Evolutionary conservation across 768 basidiomycete species (phyloP), one percentile per base, ranked within the genome.

Genomic region (Strobilomyces confusus): DNA sequence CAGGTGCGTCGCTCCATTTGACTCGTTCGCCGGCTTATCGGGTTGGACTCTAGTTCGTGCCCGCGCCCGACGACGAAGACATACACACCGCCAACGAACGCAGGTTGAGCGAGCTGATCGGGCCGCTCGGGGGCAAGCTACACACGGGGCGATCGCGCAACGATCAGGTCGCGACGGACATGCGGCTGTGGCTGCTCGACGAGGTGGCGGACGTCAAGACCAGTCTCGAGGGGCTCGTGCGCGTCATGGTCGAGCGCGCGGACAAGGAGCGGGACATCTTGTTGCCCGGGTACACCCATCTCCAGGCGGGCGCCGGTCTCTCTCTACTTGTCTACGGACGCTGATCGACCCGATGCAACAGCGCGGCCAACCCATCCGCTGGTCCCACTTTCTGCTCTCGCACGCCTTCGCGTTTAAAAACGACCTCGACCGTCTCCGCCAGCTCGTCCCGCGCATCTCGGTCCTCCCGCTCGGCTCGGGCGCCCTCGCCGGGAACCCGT

Each of bases 31-130:
- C 38, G 9, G 13, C 37, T 43, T 20, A 34, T 29, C 15, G 2
- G 17, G 20, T 1, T 7, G 22, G 25, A 3, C 12, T 41, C 26
- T 62, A 95, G 89, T 99, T 99, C 66, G 67, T 74, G 51, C 72
- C 84, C 29, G 76, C 86, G 55, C 75, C 82, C n/a, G 93, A 95
- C 61, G 97, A 99, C 63, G 97, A 99, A 65, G 97, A 99, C 65
- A 98, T 99, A 55, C 95, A 98, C 69, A 99, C 97, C 13, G 97
- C 97, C 49, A 99, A 98, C 64, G 97, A 99, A 69, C 84, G 97
- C 44, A 82, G 97, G 38, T 72, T 99, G 59, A 90, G 86, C 57
- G 95, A 99, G 73, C 73, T 99, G 49, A 92, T 98, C 49, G 97
- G 97, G 0, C 77, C 89, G 14, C 81, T 92, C 15, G 94, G 92